Base-by-base conservation (phyloP, 768 basidiomycete species). In the Pulveroboletus sp. region DNA sequence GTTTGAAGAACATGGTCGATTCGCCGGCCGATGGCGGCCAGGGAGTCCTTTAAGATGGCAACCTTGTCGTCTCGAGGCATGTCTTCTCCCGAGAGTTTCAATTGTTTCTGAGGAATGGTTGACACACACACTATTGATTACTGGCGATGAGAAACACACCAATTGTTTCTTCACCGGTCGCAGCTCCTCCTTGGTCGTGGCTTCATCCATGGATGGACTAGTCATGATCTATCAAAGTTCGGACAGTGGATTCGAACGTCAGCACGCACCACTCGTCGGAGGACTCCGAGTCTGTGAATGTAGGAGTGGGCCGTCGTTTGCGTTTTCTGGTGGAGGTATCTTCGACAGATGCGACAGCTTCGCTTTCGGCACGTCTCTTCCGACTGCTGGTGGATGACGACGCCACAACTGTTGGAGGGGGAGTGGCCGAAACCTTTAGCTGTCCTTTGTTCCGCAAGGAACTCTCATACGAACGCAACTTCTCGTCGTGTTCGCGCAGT, bases 141-240 rank as follows among this genome's bases (percentile, higher is more conserved):
- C 29, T 5, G 40, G 1, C 24, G 3, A 51, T 26, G 37, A 11
- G 16, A 31, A 22, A 73, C 86, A 59, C 60, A 91, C 92, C 55
- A 98, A 76, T 65, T 96, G 91, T 68, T 91, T 90, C 77, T 98
- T 98, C 50, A 97, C 96, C 8, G 96, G 96, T 40, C 96, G 83
- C 43, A 98, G 66, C 63, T 93, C 89, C 69, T 96, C 93, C 70
- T 99, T 99, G 14, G 94, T 94, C 10, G 86, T 73, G 17, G 75
- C 74, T 67, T 97, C 94, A 56, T 96, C 93, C 94, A 96, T 96
- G 2, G 94, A 96, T 3, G 91, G 89, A 57, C 93, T 94, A 38
- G 23, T 16, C 32, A 35, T 9, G 2, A 19, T 36, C 12, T 11
- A 47, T 63, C 31, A 49, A 41, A 58, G 47, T 32, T 43, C 43